Base-by-base conservation (phyloP, 768 basidiomycete species). In the Agrocybe praecox region DNA sequence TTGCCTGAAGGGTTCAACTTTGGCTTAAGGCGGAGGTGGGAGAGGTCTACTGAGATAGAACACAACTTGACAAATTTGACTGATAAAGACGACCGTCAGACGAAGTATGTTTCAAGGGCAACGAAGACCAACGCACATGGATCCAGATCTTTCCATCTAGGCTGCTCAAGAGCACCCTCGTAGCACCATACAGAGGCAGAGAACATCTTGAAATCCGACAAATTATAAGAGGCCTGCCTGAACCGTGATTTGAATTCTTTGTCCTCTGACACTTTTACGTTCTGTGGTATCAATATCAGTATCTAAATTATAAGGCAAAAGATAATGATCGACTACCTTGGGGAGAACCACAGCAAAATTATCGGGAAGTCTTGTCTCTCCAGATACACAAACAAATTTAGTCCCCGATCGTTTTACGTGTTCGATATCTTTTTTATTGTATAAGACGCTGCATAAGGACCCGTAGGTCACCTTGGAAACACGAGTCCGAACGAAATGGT, bases 271-370 rank as follows among this genome's bases (percentile, higher is more conserved):
- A 78, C 75, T 22, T 64, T 68, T 9, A 64, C 72, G 3, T 73
- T 71, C 77, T 79, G 29, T 17, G 45, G 6, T 6, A 46, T 44
- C 23, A 48, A 55, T 64, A 53, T 46, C 58, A 34, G n/a, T 65
- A 63, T 2, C 22, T 10, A 45, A 66, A 63, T 4, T 62, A 55
- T 61, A 63, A 69, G 6, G 48, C 34, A 33, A 62, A 34, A 34
- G 33, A 62, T 15, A 56, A 53, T 2, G 10, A 55, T 46, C 26
- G 18, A 2, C 18, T 22, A 79, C 80, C 67, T 61, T 74, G 1
- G 65, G 66, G 15, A 81, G 52, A 44, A 80, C 77, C 2, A 70
- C 62, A n/a, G 65, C 62, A 57, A 80, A 80, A 2, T 61, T 65
- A 47, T 66, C 69, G 1, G 72, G 66, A 29, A 81, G 56, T 11